Percentiles rank a stretch among this genome's conserved stretches.
phyloP scores from a whole-genome alignment of 192 early-diverging fungal genomes.

The Backusella circina region DNA sequence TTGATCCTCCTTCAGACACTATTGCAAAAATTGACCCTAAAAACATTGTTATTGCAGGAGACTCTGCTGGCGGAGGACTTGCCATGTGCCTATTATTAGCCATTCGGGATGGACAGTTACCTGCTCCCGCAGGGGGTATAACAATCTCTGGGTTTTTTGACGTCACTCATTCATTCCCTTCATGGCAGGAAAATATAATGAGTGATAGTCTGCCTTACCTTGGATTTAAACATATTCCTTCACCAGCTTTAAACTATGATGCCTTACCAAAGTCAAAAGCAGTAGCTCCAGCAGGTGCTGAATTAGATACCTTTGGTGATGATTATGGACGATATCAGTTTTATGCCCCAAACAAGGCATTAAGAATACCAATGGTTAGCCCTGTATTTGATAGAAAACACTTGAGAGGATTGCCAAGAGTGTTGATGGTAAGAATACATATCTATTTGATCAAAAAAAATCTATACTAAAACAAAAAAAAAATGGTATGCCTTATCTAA shows the following conservation, averaged over 20 bases:
- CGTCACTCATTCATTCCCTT: constrained; percentile 45
- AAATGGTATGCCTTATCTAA: not conserved
- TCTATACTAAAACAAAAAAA: not conserved
- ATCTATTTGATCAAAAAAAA: not conserved
- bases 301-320: not conserved
- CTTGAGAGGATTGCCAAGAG: constrained; percentile 36
- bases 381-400: constrained; percentile 36
- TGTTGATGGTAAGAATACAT: constrained; percentile 38
- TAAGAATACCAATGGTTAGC: constrained; percentile 42
- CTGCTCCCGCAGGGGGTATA: constrained; percentile 50
- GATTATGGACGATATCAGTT: constrained; percentile 35
- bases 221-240: constrained; percentile 40
- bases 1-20: constrained; percentile 36
- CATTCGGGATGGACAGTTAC: constrained; percentile 52
- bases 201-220: constrained; percentile 42
- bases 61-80: constrained; percentile 68
- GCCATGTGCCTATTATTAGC: constrained; percentile 48
- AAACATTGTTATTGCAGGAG: constrained; percentile 63
- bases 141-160: constrained; percentile 65
- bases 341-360: constrained; percentile 41
- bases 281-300: not conserved
- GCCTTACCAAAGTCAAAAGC: constrained; percentile 7
- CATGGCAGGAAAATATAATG: constrained; percentile 17
- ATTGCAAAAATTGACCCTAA: constrained; percentile 37
- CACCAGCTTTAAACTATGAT: constrained; percentile 26